Evolutionary conservation across 2,329 filamentous ascomycete species (phyloP), one percentile per base, ranked within the genome.

Genomic region (Fusarium subtropicale): DNA sequence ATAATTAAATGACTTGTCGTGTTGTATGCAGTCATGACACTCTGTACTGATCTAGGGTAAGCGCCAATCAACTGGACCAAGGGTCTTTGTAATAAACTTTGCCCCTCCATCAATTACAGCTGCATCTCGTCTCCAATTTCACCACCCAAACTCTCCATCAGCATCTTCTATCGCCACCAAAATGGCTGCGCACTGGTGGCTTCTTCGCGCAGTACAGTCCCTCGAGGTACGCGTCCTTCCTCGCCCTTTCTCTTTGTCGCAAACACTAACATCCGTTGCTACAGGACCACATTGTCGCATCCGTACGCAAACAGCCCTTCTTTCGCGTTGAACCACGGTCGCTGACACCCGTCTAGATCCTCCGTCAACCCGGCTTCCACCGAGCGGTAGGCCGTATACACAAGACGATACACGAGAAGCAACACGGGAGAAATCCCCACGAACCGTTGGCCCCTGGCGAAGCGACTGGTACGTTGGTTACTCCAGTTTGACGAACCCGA

Each of bases 321-420:
- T 22, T 24, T 30, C 9, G 9, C 11, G 9, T 9, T n/a, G 44
- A 26, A 16, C 10, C 46, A 42, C 60, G 52, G 18, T 13, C 41
- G 45, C 66, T 55, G 48, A 67, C 69, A 53, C 67, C 7, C 33
- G 24, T 22, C 6, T 36, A 86, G 83, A 83, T 87, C 56, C 82
- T 88, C 18, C 79, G 80, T 26, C 84, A 81, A 18, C 85, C 84
- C 2, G 77, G 79, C 11, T 88, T 87, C 72, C 85, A 87, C 65
- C 81, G 81, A 64, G 81, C 80, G 5, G 86, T 88, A 39, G 83
- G 83, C 10, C 79, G 81, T n/a, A 84, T 88, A 34, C 85, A 88
- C 61, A 80, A 81, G 16, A 78, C 75, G 5, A 80, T 88, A 38
- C 76, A 88, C 70, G 84, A 87, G 64, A 74, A 77, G 20, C 79